Base-by-base conservation (phyloP, 2,329 filamentous ascomycete genomes). In the Septoria linicola region DNA sequence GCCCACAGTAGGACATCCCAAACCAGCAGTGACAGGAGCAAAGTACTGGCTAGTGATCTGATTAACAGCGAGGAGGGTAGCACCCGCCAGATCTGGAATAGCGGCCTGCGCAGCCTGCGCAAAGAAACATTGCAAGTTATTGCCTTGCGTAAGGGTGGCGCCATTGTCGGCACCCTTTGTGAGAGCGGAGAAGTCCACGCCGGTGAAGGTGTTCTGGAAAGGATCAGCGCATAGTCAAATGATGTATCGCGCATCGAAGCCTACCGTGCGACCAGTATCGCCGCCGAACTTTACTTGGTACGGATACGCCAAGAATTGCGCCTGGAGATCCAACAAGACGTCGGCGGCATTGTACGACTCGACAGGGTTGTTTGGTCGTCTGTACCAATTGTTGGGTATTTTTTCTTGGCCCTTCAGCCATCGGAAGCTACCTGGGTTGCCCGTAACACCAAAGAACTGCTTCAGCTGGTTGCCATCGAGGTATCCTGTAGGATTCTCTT, bases 141-240 rank as follows among this genome's bases (percentile, higher is more conserved):
- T 39, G 8, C 55, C 55, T 5, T 40, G 16, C 30, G 57, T 43
- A 4, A 59, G 49, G 3, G 36, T 54, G 4, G 59, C 50, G 4
- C 63, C 55, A 53, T 74, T 76, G 51, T 72, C 70, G 0, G 77
- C 62, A 13, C 72, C 72, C 4, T 64, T 63, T 11, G 69, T 71
- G n/a, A 74, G 45, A 39, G 71, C 58, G 10, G 48, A 53, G 8
- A 70, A 50, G 49, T 72, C 60, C 39, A 72, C 36, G 7, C 66
- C 66, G 14, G 61, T 59, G 59, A 69, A 71, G 13, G 63, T 65
- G 56, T 70, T 66, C 8, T 7, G 7, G 27, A 30, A 30, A 7
- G 27, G 27, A 30, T 13, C 27, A 30, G 13, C 7, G 27, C 13
- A 30, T 13, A 7, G 27, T 7, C 27, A 7, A 30, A 30, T 13